Evolutionary conservation across 768 basidiomycete genomes (phyloP), one percentile per base, ranked within the genome.

Genomic region (Chalciporus piperatus): DNA sequence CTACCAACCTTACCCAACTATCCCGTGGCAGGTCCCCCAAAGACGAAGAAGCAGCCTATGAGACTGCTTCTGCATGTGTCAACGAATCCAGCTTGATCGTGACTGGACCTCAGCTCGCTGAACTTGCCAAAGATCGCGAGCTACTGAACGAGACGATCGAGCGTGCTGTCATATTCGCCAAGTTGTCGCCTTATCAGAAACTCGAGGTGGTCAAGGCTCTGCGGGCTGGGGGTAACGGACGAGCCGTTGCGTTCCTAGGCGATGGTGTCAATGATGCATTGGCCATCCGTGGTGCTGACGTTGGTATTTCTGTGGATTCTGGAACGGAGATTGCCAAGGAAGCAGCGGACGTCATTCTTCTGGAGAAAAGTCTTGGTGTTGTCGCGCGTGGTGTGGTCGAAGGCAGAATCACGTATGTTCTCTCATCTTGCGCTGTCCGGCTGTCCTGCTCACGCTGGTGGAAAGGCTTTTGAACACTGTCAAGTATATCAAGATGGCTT

Each of bases 401-500:
- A 46, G 66, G 66, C 52, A 66, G 66, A 27, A 61, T 68, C 55
- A 68, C 66, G 66, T 67, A 57, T 11, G 68, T 56, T 54, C 37
- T 11, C 28, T n/a, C 25, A 13, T 35, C 13, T 8, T n/a, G 17
- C 3, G 3, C 9, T 9, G 14, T 33, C 39, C 16, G 4, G 22
- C 16, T 27, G 32, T 22, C 37, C 30, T 30, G 28, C 60, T 66
- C 3, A 66, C 17, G 7, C 43, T 7, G 27, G 41, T 41, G 13
- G 50, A 39, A 45, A 70, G 71, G 39, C 70, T 72, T 58, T 32
- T 72, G 41, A 70, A 70, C 40, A 70, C 71, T 0, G 50, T 70
- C 30, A 70, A 70, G 52, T 72, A 72, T 33, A 72, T 72, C 53
- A 70, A 70, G 50, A 70, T 70, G 69, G 68, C 69, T 17, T 66